Base-by-base conservation (phyloP, 441 rosid species). In the Aleurites moluccanus region DNA sequence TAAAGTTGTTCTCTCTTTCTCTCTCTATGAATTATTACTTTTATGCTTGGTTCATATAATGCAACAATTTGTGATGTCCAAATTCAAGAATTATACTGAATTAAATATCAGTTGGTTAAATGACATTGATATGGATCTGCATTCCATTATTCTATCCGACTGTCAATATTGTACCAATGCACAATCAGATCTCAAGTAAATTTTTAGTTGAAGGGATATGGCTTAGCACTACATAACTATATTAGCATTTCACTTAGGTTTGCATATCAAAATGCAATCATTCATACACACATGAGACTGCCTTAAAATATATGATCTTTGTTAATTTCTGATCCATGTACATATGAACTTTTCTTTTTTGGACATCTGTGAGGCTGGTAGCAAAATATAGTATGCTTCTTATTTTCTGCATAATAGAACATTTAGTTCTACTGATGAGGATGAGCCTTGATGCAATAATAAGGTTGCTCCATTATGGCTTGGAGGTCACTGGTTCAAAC, bases 201-300 rank as follows among this genome's bases (percentile, higher is more conserved):
- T 80, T 27, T 16, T 9, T 62, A 28, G 33, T 68, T 62, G 65
- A 52, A 68, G n/a, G 42, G n/a, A 67, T 18, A 20, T 35, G 55
- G 9, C 67, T 63, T 18, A 55, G 40, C 61, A 47, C 61, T 14
- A 7, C 61, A 14, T 68, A 44, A 49, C 20, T 28, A 44, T 1
- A 62, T 45, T 20, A 9, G 23, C 57, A 45, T 59, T 66, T 71
- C 42, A 35, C 18, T 61, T 38, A 40, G 27, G 20, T 38, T 77
- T 67, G 16, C 25, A 11, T 65, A 21, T 49, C n/a, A 20, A 62
- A 42, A 38, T 64, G 33, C 50, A 47, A 4, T 16, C 62, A 33
- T 35, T 63, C 44, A 23, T 35, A 33, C 55, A 61, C 10, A 49
- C 20, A 10, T 1, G 16, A 71, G 56, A 52, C 18, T 60, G 49